Base-by-base conservation (phyloP, 192 early-diverging fungal species). In the Globomyces pollinis-pini region DNA sequence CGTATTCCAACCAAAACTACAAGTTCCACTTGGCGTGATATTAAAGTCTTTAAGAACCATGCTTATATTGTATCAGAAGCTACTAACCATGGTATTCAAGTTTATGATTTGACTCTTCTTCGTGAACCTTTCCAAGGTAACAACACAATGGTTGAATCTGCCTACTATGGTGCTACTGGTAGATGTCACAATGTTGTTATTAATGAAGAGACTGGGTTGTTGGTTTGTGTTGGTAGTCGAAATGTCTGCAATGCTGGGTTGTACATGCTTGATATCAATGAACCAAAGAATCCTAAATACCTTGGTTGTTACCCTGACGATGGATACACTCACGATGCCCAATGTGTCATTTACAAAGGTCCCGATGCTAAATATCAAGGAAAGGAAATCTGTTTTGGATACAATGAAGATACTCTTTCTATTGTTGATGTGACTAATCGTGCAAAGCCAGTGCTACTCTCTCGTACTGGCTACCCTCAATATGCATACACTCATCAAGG, bases 181-280 rank as follows among this genome's bases (percentile, higher is more conserved):
- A n/a, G 50, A 35, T 50, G 50, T 16, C 50, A 50, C 50, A 50
- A 50, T 36, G 13, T 50, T 43, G 50, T 43, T 16, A 50, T 50
- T 16, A 50, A 50, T 16, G 50, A 50, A 16, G 50, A 13, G 13
- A 50, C 50, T 16, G 50, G 50, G 39, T 16, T 50, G 16, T n/a
- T n/a, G 15, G n/a, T 35, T 36, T 50, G 50, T 50, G 50, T 50
- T 13, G 50, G 50, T 16, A 31, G n/a, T 16, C 18, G 16, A n/a
- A 50, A 43, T 16, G 39, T 43, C 39, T 50, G 50, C 39, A 50
- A 16, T 50, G 50, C 50, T 16, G 50, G 50, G 0, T 36, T 50
- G 18, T 43, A 50, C 39, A 50, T 50, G 39, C 39, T 50, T 15
- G 50, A 50, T 43, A n/a, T 50, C 39, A 35, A n/a, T 16, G 16